A percentile compares a stretch with the other conserved stretches of the same genome.
phyloP scores from a whole-genome alignment of 768 basidiomycete species.

The Plicaturopsis crispa region DNA sequence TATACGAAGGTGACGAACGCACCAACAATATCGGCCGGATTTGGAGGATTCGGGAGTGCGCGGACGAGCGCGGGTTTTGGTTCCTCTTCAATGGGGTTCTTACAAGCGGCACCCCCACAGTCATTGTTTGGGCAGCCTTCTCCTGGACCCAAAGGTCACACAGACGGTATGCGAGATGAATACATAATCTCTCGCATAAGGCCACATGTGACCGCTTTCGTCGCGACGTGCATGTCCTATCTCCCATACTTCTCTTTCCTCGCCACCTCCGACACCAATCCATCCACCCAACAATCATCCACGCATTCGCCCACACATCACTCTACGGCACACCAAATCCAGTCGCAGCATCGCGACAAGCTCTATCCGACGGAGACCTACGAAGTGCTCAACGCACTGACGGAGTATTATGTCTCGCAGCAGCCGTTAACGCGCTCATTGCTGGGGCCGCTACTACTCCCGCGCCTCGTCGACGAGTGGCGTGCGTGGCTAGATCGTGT shows the following conservation, averaged over 20 bases:
- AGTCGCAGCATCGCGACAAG: slow-evolving; percentile 50
- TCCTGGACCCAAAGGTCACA: slow-evolving; percentile 18
- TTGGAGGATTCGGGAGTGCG: slow-evolving; percentile 11
- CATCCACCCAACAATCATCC: slow-evolving; percentile 16
- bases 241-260: slow-evolving; percentile 78
- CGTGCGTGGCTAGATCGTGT: slow-evolving; percentile 66
- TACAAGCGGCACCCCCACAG: background rate
- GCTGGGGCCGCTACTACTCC: slow-evolving; percentile 49
- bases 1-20: slow-evolving; percentile 48
- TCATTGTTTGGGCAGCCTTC: slow-evolving; percentile 7
- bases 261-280: slow-evolving; percentile 17
- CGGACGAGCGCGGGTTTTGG: slow-evolving; percentile 9
- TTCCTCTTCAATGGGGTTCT: slow-evolving; percentile 16
- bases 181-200: slow-evolving; percentile 72
- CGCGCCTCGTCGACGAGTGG: slow-evolving; percentile 71
- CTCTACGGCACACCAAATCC: slow-evolving; percentile 30
- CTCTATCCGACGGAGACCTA: slow-evolving; percentile 72
- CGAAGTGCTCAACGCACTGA: slow-evolving; percentile 60
- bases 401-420: slow-evolving; percentile 58
- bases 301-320: slow-evolving; percentile 31
- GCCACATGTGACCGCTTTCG: slow-evolving; percentile 70
- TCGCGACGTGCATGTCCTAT: slow-evolving; percentile 71
- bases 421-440: slow-evolving; percentile 57
- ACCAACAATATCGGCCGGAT: slow-evolving; percentile 17
- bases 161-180: slow-evolving; percentile 68